These are phyloP conservation scores for Pilobolus umbonatus DNA, from an alignment of 192 early-diverging fungal species.

Conservation along the genomic window DNA sequence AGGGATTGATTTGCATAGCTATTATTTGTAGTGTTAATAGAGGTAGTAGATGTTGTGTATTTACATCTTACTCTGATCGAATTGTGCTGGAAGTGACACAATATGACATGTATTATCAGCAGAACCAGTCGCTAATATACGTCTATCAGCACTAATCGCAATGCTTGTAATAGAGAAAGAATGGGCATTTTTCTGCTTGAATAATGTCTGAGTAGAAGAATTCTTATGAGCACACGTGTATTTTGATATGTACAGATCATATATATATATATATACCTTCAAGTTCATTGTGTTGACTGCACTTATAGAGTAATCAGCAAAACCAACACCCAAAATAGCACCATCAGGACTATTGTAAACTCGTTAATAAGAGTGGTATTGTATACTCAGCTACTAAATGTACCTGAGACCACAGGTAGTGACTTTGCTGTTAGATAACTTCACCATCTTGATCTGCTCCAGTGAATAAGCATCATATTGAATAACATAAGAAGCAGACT, in stretches of 20 bases:
- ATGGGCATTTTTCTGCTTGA: constrained; percentile 67
- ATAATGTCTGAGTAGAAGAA: constrained; percentile 35
- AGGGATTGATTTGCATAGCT: constrained; percentile 14
- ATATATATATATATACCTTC: constrained; percentile 6
- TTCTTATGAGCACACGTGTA: too few relatives aligned
- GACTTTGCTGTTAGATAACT: constrained; percentile 53
- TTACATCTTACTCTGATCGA: constrained; percentile 11
- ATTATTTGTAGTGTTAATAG: background rate
- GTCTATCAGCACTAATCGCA: constrained; percentile 62
- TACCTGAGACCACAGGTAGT: constrained; percentile 67
- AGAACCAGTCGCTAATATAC: constrained; percentile 71
- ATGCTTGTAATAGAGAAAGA: constrained; percentile 75
- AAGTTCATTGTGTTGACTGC: constrained; percentile 56
- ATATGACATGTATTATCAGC: constrained; percentile 72
- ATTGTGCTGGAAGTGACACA: constrained; percentile 50
- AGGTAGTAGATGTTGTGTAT: background rate
- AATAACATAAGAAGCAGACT: constrained; percentile 52
- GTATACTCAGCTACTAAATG: background rate
- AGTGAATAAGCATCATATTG: constrained; percentile 57
- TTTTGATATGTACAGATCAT: too few relatives aligned
- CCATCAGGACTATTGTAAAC: constrained; percentile 57
- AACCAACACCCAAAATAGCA: constrained; percentile 63
- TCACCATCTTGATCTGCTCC: constrained; percentile 43
- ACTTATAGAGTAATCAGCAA: constrained; percentile 65
- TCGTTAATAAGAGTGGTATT: constrained; percentile 1